Conservation (phyloP, 2,329 filamentous ascomycete species). For the Aureobasidium sp. region DNA sequence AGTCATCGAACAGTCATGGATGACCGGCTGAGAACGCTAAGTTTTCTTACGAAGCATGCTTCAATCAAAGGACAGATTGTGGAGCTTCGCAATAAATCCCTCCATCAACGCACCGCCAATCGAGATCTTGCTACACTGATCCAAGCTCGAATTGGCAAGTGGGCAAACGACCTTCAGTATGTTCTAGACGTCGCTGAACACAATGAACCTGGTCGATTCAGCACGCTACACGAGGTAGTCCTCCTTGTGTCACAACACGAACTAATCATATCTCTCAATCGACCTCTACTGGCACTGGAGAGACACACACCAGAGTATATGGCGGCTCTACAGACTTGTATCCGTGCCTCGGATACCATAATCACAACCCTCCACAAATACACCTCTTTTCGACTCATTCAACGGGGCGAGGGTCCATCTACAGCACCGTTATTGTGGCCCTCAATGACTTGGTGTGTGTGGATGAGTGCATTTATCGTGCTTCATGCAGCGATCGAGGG, state of each 20-base stretch:
- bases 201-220: slow-evolving; percentile 25
- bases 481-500: slow-evolving; percentile 45
- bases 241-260: slow-evolving; percentile 44
- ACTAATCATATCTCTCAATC: slow-evolving; percentile 45
- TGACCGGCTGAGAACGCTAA: slow-evolving; percentile 16
- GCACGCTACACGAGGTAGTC: slow-evolving; percentile 35
- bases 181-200: neutral
- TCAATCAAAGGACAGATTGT: slow-evolving; percentile 46
- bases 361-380: slow-evolving; percentile 33
- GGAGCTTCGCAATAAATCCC: slow-evolving; percentile 47
- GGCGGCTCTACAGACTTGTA: slow-evolving; percentile 46
- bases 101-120: slow-evolving; percentile 35
- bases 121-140: slow-evolving; percentile 39
- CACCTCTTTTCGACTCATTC: slow-evolving; percentile 22
- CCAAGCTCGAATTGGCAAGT: slow-evolving; percentile 44
- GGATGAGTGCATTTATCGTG: slow-evolving; percentile 48
- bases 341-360: slow-evolving; percentile 44
- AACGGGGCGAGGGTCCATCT: slow-evolving; percentile 16
- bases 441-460: slow-evolving; percentile 47
- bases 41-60: slow-evolving; percentile 41
- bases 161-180: slow-evolving; percentile 50
- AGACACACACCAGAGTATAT: slow-evolving; percentile 39
- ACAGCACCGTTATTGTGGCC: slow-evolving; percentile 39
- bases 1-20: neutral
- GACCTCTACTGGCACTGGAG: slow-evolving; percentile 44